phyloP scores from a whole-genome alignment of 768 basidiomycete genomes.

The Obba rivulosa region DNA sequence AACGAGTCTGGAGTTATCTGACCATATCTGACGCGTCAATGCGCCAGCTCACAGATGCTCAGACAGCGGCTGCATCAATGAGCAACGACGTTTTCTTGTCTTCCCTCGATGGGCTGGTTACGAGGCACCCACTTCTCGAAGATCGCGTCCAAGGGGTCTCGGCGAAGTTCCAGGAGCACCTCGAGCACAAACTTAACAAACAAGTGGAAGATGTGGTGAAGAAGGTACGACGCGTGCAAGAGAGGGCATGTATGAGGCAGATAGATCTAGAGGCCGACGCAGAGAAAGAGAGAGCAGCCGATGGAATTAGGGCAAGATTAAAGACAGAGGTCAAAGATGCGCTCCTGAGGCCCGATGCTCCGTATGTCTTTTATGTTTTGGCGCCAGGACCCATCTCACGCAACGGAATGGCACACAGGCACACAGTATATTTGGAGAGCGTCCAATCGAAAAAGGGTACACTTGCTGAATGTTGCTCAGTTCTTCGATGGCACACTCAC shows the following conservation, averaged over 20 bases:
- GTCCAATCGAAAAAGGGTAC: too few relatives aligned
- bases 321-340: too few relatives aligned
- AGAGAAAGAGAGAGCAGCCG: neutral
- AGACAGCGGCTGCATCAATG: neutral
- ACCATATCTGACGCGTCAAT: neutral
- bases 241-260: constrained; percentile 1
- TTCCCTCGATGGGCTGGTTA: neutral
- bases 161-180: neutral
- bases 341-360: neutral
- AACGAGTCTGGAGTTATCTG: neutral
- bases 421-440: too few relatives aligned
- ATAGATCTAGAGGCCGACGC: constrained; percentile 5
- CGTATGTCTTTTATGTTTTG: neutral
- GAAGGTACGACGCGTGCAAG: constrained; percentile 6
- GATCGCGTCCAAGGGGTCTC: neutral
- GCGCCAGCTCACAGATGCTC: constrained; percentile 4
- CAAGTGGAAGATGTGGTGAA: neutral
- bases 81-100: constrained; percentile 7
- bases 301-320: neutral
- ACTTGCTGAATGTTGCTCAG: too few relatives aligned
- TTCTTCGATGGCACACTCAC: too few relatives aligned
- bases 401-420: too few relatives aligned
- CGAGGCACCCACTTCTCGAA: neutral
- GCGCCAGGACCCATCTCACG: too few relatives aligned
- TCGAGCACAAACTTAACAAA: constrained; percentile 2